Evolutionary conservation across 1,284 basidiomycete species (phyloP).

Genomic region (Stygiomarasmius scandens): DNA sequence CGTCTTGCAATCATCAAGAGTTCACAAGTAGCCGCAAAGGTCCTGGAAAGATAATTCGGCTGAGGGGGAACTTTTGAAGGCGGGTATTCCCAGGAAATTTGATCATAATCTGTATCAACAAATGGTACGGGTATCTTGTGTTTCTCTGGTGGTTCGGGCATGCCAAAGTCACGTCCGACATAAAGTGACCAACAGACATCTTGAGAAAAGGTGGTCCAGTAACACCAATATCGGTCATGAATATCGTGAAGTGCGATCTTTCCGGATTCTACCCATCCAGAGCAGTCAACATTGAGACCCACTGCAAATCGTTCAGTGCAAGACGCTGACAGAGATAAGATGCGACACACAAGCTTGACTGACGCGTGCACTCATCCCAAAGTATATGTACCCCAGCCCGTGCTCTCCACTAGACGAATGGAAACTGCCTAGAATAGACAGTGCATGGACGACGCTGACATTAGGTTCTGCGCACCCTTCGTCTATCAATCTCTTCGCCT

Average conservation of each 20-base stretch:
- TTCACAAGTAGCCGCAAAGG: constrained; percentile 48
- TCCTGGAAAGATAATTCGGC: constrained; percentile 41
- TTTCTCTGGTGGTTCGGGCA: constrained; percentile 32
- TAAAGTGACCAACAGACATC: constrained; percentile 53
- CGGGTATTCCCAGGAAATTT: constrained; percentile 36
- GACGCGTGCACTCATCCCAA: constrained; percentile 47
- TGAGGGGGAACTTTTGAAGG: constrained; percentile 35
- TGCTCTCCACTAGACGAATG: constrained; percentile 60
- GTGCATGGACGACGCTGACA: constrained; percentile 58
- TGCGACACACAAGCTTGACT: constrained; percentile 27
- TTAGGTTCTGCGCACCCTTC: constrained; percentile 60
- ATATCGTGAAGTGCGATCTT: constrained; percentile 52
- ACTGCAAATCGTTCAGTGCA: constrained; percentile 34
- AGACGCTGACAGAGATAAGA: constrained; percentile 5
- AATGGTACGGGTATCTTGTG: constrained; percentile 38
- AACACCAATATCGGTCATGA: constrained; percentile 53
- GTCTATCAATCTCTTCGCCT: constrained; percentile 59
- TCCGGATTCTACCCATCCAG: constrained; percentile 54
- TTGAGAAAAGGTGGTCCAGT: constrained; percentile 45
- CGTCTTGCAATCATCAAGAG: constrained; percentile 47
- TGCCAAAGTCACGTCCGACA: constrained; percentile 48
- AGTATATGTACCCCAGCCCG: constrained; percentile 59
- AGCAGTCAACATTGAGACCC: constrained; percentile 59
- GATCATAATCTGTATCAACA: constrained; percentile 40
- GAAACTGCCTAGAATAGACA: constrained; percentile 60